These are phyloP conservation scores for Mortierella antarctica DNA, from an alignment of 192 early-diverging fungal species.

Conservation along the genomic window DNA sequence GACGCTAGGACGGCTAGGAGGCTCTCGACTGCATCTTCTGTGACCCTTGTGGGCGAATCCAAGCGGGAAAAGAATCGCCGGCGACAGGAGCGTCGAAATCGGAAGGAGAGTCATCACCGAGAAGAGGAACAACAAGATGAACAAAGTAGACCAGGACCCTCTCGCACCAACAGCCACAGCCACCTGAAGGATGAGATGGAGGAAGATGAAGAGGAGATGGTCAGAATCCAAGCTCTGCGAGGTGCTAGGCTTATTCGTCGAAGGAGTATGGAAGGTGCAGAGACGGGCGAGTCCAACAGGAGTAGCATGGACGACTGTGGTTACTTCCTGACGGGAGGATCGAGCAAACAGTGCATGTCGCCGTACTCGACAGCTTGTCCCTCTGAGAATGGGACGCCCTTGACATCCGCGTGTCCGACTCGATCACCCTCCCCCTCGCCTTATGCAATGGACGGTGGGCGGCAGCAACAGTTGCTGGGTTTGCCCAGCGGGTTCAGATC, in stretches of 20 bases:
- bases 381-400: background rate
- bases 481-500: background rate
- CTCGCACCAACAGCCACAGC: background rate
- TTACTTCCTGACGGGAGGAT: too few species aligned
- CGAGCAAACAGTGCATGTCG: too few species aligned
- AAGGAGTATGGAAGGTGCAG: background rate
- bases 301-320: too few species aligned
- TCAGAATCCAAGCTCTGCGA: constrained; percentile 1
- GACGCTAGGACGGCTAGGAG: background rate
- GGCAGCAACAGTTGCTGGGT: too few species aligned
- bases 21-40: constrained; percentile 16
- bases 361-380: background rate
- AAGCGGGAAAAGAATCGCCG: background rate
- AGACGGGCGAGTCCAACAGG: background rate
- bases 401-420: background rate
- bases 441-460: too few species aligned
- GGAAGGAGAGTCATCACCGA: background rate
- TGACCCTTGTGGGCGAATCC: constrained; percentile 21
- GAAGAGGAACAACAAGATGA: background rate
- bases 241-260: background rate
- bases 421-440: too few species aligned
- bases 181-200: background rate
- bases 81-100: background rate
- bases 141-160: too few species aligned
- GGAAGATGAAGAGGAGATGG: constrained; percentile 3